Evolutionary conservation across 1,284 basidiomycete genomes (phyloP), one percentile per base, ranked within the genome.

Genomic region (Ustilago tritici): DNA sequence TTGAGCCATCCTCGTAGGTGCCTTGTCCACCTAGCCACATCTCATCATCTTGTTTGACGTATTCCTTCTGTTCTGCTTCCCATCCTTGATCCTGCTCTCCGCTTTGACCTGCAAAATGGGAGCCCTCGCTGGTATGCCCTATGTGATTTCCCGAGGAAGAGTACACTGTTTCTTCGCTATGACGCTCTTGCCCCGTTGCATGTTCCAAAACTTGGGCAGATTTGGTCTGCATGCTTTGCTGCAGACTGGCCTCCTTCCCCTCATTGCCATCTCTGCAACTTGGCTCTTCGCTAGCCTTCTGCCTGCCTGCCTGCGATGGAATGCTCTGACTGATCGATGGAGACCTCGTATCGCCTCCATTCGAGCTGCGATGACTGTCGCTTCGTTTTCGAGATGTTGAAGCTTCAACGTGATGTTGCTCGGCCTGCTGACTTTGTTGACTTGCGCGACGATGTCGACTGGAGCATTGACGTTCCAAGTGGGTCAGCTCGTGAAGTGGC

Each of bases 11-110:
- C 3, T 52, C 40, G 3, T 63, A 36, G 1, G 61, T 64, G 17
- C 53, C 52, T 46, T 73, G 70, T 0, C 65, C 70, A 0, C 70
- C 70, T 2, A 73, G 57, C 70, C 70, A 73, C n/a, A 57, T 14
- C 0, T 62, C 56, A 1, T 64, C 63, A 7, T 65, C 57, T 5
- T 63, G 49, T 10, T 14, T 41, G 5, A 56, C 34, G 17, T 36
- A 17, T 1, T 11, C 35, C 17, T 62, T 41, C 17, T 56, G 50
- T 15, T 61, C 50, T 49, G 17, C 23, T 28, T 35, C 35, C 38
- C 28, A 41, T 15, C 36, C 49, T n/a, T 31, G 1, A 50, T 12
- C 49, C n/a, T 41, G 36, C 4, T 41, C 36, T 28, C 32, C 38
- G 9, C 31, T 32, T n/a, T 43, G 52, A 8, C 10, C 35, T 4